Evolutionary conservation across 257 asterid species (phyloP).

Genomic region (Linaria vulgaris): DNA sequence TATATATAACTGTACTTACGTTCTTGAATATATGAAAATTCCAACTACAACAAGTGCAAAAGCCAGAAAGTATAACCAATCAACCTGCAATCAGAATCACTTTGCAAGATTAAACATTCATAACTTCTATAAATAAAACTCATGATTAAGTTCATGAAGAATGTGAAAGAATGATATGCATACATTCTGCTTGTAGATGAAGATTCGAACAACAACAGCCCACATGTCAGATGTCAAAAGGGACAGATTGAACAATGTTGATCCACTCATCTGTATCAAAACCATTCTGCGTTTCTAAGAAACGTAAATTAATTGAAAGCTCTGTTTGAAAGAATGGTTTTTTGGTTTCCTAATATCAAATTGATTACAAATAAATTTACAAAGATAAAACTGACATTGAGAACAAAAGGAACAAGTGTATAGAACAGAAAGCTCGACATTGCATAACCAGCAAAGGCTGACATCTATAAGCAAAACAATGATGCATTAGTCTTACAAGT

Average conservation of each 20-base stretch:
- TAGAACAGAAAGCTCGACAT: slow-evolving; percentile 52
- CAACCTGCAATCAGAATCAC: slow-evolving; percentile 46
- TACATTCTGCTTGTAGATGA: slow-evolving; percentile 74
- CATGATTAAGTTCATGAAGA: neutral
- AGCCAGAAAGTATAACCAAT: slow-evolving; percentile 63
- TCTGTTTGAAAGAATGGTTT: neutral
- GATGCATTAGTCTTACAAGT: too few relatives aligned
- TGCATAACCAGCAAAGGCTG: slow-evolving; percentile 45
- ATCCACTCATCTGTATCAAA: slow-evolving; percentile 59
- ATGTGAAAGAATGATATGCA: neutral
- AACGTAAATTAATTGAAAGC: neutral
- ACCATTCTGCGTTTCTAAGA: neutral
- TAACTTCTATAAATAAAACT: too few relatives aligned
- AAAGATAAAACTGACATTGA: slow-evolving; percentile 39
- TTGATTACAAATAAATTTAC: neutral
- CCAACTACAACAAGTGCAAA: slow-evolving; percentile 57
- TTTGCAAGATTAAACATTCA: too few relatives aligned
- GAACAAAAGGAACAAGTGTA: slow-evolving; percentile 43
- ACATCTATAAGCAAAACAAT: slow-evolving; percentile 37
- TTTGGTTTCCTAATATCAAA: neutral
- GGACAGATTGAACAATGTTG: slow-evolving; percentile 74
- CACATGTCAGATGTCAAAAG: slow-evolving; percentile 79
- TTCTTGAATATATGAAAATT: slow-evolving; percentile 50
- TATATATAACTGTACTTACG: slow-evolving; percentile 29
- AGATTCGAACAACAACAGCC: slow-evolving; percentile 63